Evolutionary conservation across 768 basidiomycete species (phyloP), one percentile per base, ranked within the genome.

Genomic region (Termitomyces heimii): DNA sequence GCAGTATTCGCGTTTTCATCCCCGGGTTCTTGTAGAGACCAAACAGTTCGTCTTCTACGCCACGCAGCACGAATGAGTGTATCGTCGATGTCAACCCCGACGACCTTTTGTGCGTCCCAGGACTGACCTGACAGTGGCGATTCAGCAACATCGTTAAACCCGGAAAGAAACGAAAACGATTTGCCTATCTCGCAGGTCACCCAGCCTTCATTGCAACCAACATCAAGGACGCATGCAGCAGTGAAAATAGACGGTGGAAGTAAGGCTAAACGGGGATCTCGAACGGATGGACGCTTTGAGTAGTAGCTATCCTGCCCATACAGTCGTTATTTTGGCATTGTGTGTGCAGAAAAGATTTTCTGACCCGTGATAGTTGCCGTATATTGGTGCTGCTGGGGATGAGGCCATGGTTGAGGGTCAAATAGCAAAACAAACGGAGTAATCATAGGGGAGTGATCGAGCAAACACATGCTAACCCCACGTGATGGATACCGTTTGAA

Each of bases 131-230:
- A 24, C 43, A 2, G 28, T 12, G 5, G 13, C 0, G 35, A 35
- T 49, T 49, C 35, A 50, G 43, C 35, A 13, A 14, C 7, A 10
- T 22, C 10, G 20, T 40, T 6, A 16, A n/a, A 9, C n/a, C 1
- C 8, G 8, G 4, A 16, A 32, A 29, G 26, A 22, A 13, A 24
- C 20, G 14, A 5, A 18, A n/a, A 32, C 35, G 2, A 47, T 75
- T 48, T 60, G 87, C 92, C 92, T n/a, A 94, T 83, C 67, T 94
- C 90, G 66, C 88, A 88, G 1, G 89, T 87, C 35, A 95, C 85
- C 78, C 81, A 83, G 8, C 93, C 93, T 65, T 91, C 86, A 67
- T 95, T 96, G 67, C 90, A 92, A 0, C 93, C 93, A 0, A 95
- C 72, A 69, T 96, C 93, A 12, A 96, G 77, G 3, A 94, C 86